A percentile compares a stretch with the other conserved stretches of the same genome.
Evolutionary conservation across 495 filamentous ascomycete genomes (phyloP).

Genomic region (Aspergillus taichungensis): DNA sequence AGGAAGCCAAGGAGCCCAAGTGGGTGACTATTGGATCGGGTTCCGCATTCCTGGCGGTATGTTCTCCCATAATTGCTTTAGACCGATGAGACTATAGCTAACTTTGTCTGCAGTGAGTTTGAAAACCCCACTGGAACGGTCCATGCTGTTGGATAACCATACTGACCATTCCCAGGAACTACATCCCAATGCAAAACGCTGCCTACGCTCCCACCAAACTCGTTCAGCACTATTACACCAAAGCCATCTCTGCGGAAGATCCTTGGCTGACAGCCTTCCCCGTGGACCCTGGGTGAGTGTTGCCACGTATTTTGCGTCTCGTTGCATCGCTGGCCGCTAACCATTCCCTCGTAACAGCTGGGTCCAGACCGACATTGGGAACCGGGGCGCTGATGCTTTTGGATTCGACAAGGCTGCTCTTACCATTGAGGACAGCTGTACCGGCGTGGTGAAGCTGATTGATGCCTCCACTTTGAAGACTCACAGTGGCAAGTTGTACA

Average conservation of each 20-base stretch:
- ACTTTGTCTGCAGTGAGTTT: not conserved
- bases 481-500: constrained; percentile 28
- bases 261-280: constrained; percentile 26
- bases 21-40: constrained; percentile 28
- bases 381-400: constrained; percentile 23
- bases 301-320: not conserved
- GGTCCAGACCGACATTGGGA: constrained; percentile 39
- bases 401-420: constrained; percentile 26
- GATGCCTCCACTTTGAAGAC: constrained; percentile 20
- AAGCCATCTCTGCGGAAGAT: constrained; percentile 29
- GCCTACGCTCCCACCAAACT: constrained; percentile 33
- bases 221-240: constrained; percentile 29
- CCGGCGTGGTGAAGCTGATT: constrained; percentile 29
- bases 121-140: not conserved
- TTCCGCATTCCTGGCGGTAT: constrained; percentile 10
- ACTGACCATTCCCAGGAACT: constrained; percentile 4
- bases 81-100: no score
- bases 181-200: constrained; percentile 18
- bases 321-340: not conserved
- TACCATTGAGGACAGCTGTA: constrained; percentile 24
- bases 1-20: constrained; percentile 22
- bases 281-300: constrained; percentile 17
- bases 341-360: constrained; percentile 26
- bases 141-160: constrained; percentile 7
- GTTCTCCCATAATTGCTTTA: not conserved